These are phyloP conservation scores for Dactylellina haptotyla DNA, from an alignment of 2,329 filamentous ascomycete genomes.

Conservation along the genomic window DNA sequence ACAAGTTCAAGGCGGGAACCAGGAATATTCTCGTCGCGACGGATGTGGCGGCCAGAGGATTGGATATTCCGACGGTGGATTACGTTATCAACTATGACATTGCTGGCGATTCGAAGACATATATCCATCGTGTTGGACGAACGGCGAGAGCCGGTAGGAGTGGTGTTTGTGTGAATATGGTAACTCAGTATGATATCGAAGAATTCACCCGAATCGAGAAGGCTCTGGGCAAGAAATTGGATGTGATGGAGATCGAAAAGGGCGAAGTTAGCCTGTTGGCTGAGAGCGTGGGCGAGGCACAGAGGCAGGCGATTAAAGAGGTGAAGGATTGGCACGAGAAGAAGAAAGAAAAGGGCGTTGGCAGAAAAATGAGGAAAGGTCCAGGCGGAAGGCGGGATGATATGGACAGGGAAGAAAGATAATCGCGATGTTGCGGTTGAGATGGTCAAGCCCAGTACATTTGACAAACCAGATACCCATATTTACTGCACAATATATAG, in stretches of 20 bases:
- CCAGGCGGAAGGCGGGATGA: slow-evolving; percentile 56
- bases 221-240: slow-evolving; percentile 79
- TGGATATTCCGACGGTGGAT: slow-evolving; percentile 93
- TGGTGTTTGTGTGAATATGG: slow-evolving; percentile 80
- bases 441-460: slow-evolving; percentile 4
- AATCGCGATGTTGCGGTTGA: background rate
- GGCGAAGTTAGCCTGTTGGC: slow-evolving; percentile 87
- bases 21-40: slow-evolving; percentile 90
- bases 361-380: slow-evolving; percentile 55
- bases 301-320: slow-evolving; percentile 79
- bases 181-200: slow-evolving; percentile 88
- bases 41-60: slow-evolving; percentile 89
- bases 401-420: slow-evolving; percentile 58
- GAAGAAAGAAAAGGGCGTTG: slow-evolving; percentile 61
- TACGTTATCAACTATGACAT: slow-evolving; percentile 87
- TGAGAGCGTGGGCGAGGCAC: slow-evolving; percentile 81
- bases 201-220: slow-evolving; percentile 83
- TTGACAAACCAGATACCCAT: slow-evolving; percentile 43
- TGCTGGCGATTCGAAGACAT: slow-evolving; percentile 86
- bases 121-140: slow-evolving; percentile 94
- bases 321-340: slow-evolving; percentile 83
- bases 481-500: slow-evolving; percentile 12
- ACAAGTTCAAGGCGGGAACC: slow-evolving; percentile 85
- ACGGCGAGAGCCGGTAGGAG: slow-evolving; percentile 92
- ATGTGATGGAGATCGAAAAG: slow-evolving; percentile 75